Base-by-base conservation (phyloP, 2,329 filamentous ascomycete species). In the Coleophoma crateriformis region DNA sequence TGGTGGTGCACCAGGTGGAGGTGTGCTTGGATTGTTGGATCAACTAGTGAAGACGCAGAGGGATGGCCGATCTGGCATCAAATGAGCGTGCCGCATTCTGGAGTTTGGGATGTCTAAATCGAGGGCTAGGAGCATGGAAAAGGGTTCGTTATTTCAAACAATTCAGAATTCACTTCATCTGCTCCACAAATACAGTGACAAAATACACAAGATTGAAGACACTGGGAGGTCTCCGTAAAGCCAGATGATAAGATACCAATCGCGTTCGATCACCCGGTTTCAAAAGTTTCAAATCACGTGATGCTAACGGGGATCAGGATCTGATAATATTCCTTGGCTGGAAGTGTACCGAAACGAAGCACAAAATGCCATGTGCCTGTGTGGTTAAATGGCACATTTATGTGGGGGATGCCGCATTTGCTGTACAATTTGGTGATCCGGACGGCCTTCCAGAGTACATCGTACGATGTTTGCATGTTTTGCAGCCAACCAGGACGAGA, bases 21-120 rank as follows among this genome's bases (percentile, higher is more conserved):
- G 72, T 2, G 82, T 87, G 5, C 65, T 87, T 50, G 83, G 83
- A 8, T 64, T 87, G 56, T 71, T 87, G 50, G 79, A 84, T 62
- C 81, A 87, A 60, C 86, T 86, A 59, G 80, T 83, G 54, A 82
- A 79, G 65, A 81, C 78, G 35, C 78, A 81, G 54, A 73, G 72
- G 22, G 73, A 76, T 52, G 74, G 71, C 47, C 67, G 70, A 54
- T 56, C 61, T n/a, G 62, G 66, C 13, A 57, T 68, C 41, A 63
- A 61, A 55, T 34, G 17, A n/a, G 45, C 33, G 20, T 46, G 33
- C 4, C n/a, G 17, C 12, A 46, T 46, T 34, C 38, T 38, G 20
- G 34, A 20, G 32, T 20, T 46, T 22, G 14, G 12, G 45, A 35
- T 27, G 45, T 46, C 34, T 38, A 19, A 20, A 17, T 38, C 7